Conservation (phyloP, 192 early-diverging fungal species). For the Linnemannia schmuckeri region DNA sequence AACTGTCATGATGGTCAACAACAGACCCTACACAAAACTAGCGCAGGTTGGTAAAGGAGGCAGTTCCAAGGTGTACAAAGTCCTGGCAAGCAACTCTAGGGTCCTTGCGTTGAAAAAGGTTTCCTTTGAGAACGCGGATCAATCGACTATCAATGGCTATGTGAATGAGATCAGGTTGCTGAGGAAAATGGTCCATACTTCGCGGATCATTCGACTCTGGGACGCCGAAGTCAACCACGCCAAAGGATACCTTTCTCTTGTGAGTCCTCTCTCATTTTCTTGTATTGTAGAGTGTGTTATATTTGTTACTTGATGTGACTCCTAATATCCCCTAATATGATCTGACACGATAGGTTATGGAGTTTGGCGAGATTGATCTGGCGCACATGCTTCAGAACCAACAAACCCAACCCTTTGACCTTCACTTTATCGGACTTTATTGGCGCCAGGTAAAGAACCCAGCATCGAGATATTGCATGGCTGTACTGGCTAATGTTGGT, state of each 20-base stretch:
- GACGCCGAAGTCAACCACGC: conserved; percentile 80
- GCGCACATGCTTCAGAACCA: conserved; percentile 70
- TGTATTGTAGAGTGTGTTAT: not conserved
- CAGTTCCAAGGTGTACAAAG: conserved; percentile 92
- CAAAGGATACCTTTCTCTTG: conserved; percentile 77
- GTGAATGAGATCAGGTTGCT: conserved; percentile 89
- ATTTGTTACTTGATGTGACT: not conserved
- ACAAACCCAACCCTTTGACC: conserved; percentile 65
- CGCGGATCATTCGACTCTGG: conserved; percentile 83
- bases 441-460: conserved; percentile 80
- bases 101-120: conserved; percentile 90
- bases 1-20: conserved; percentile 42
- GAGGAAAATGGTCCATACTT: conserved; percentile 69
- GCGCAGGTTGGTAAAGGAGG: conserved; percentile 85
- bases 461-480: not conserved
- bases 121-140: conserved; percentile 76
- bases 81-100: conserved; percentile 72
- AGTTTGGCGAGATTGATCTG: conserved; percentile 93
- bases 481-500: not conserved
- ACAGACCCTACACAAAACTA: conserved; percentile 29
- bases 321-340: not conserved
- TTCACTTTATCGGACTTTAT: conserved; percentile 84
- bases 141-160: conserved; percentile 76
- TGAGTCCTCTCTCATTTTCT: conserved; percentile 39
- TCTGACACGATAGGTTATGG: conserved; percentile 69